phyloP scores from a whole-genome alignment of 1,139 yeast genomes.

The Hyphopichia fennica region DNA sequence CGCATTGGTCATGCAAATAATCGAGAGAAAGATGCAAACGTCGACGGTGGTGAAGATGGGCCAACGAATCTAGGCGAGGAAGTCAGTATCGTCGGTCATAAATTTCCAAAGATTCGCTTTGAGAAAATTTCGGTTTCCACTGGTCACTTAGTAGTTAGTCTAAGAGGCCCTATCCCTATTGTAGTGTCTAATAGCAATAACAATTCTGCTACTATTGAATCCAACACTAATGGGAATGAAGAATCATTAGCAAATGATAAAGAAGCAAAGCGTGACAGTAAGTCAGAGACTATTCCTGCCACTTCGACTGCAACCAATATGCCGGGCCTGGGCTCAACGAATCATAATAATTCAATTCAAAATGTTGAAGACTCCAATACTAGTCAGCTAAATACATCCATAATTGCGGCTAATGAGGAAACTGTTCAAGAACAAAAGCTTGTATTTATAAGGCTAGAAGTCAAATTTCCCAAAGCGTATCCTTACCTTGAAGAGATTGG shows the following conservation, averaged over 20 bases:
- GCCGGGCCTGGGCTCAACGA: background rate
- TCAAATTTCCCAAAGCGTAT: slow-evolving; percentile 68
- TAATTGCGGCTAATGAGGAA: slow-evolving; percentile 7
- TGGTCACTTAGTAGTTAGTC: slow-evolving; percentile 71
- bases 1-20: slow-evolving; percentile 51
- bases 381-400: slow-evolving; percentile 2
- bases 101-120: slow-evolving; percentile 82
- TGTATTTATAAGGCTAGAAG: slow-evolving; percentile 67
- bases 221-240: background rate
- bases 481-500: slow-evolving; percentile 60
- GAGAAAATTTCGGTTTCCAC: slow-evolving; percentile 87
- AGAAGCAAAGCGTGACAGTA: slow-evolving; percentile 1
- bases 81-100: slow-evolving; percentile 84
- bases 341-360: slow-evolving; percentile 2
- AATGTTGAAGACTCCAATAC: slow-evolving; percentile 1
- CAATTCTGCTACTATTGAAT: background rate
- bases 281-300: slow-evolving; percentile 5
- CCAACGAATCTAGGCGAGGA: slow-evolving; percentile 87
- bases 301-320: slow-evolving; percentile 1
- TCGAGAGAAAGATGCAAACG: slow-evolving; percentile 13
- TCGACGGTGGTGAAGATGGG: slow-evolving; percentile 38
- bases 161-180: slow-evolving; percentile 72
- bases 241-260: background rate
- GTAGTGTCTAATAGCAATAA: slow-evolving; percentile 2
- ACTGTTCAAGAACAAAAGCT: slow-evolving; percentile 46